Evolutionary conservation across 2,329 filamentous ascomycete genomes (phyloP).

Genomic region (Rhexocercosporidium sp.): DNA sequence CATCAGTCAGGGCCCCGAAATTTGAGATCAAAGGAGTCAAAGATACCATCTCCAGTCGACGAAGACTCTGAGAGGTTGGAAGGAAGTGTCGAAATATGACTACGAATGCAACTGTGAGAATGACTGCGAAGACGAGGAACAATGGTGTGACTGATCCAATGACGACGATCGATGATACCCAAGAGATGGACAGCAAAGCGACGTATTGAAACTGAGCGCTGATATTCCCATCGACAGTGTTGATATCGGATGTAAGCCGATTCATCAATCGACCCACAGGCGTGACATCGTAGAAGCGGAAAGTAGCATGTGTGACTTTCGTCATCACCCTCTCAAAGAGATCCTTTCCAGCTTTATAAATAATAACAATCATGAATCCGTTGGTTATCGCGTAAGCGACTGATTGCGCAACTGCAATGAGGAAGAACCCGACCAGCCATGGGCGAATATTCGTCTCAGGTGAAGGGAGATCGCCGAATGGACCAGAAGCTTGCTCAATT

Average conservation of each 20-base stretch:
- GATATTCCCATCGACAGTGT: constrained; percentile 87
- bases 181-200: constrained; percentile 72
- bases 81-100: constrained; percentile 78
- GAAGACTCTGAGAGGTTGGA: constrained; percentile 81
- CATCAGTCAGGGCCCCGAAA: constrained; percentile 85
- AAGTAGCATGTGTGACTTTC: constrained; percentile 78
- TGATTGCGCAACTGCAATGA: constrained; percentile 67
- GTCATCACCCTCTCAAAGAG: constrained; percentile 77
- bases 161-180: constrained; percentile 74
- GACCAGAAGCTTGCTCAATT: constrained; percentile 37
- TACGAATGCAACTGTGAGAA: constrained; percentile 71
- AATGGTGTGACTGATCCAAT: constrained; percentile 80
- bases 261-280: constrained; percentile 93
- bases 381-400: constrained; percentile 65
- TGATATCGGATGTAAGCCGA: constrained; percentile 86
- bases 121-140: constrained; percentile 74
- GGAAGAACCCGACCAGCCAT: constrained; percentile 75
- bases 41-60: constrained; percentile 87
- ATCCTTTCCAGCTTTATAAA: constrained; percentile 76
- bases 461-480: constrained; percentile 63
- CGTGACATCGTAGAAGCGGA: constrained; percentile 90
- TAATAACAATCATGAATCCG: constrained; percentile 74
- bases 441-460: constrained; percentile 71
- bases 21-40: constrained; percentile 90
- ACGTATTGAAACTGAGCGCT: constrained; percentile 74